Evolutionary conservation across 1,284 basidiomycete genomes (phyloP).

Genomic region (Sporisorium iseilematis-ciliati): DNA sequence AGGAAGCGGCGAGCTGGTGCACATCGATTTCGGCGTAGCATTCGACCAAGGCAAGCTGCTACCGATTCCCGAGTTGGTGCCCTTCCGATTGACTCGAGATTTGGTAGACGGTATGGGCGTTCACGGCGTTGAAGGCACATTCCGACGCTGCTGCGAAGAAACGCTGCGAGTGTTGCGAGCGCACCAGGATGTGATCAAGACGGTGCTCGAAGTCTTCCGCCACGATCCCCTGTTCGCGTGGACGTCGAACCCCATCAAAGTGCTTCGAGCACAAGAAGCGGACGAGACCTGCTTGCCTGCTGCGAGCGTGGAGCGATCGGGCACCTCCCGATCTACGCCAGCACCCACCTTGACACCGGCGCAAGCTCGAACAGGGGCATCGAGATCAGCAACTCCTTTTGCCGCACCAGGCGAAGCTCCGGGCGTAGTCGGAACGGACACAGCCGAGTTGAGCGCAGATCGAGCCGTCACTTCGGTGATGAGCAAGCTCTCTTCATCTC

Average conservation of each 20-base stretch:
- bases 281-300: constrained; percentile 26
- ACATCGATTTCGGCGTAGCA: constrained; percentile 96
- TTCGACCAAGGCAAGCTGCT: constrained; percentile 92
- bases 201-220: constrained; percentile 95
- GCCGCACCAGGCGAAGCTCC: background rate
- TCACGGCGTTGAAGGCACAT: constrained; percentile 91
- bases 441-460: constrained; percentile 87
- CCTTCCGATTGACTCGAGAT: constrained; percentile 93
- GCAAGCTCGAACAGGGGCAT: constrained; percentile 7
- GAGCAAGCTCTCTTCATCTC: constrained; percentile 81
- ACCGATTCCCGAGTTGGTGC: constrained; percentile 86
- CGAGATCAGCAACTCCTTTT: constrained; percentile 29
- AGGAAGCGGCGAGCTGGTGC: constrained; percentile 84
- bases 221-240: constrained; percentile 95
- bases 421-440: constrained; percentile 46
- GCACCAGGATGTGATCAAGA: constrained; percentile 87
- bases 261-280: constrained; percentile 49
- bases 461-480: constrained; percentile 76
- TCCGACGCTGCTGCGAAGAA: constrained; percentile 93
- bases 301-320: constrained; percentile 25
- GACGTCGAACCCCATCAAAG: constrained; percentile 70
- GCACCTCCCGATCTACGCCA: constrained; percentile 15
- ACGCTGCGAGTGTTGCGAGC: constrained; percentile 89
- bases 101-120: constrained; percentile 93
- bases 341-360: constrained; percentile 13